These are phyloP conservation scores for Paspalum vaginatum DNA, from an alignment of 176 grass and related monocot species.

Conservation along the genomic window DNA sequence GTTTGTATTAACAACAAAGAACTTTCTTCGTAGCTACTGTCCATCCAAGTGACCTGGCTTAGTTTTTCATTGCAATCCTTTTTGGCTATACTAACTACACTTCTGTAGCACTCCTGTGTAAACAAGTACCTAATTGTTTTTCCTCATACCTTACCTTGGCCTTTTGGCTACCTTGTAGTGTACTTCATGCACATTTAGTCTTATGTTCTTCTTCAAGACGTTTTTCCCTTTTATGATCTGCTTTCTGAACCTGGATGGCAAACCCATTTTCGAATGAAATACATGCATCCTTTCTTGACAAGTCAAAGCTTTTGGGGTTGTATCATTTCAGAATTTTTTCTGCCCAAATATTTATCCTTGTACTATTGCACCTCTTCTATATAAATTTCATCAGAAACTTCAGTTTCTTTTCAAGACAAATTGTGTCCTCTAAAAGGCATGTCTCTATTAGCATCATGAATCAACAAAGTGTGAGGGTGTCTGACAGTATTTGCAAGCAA, in stretches of 20 bases:
- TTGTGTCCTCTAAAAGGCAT: background rate
- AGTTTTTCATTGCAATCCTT: background rate
- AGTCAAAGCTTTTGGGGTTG: background rate
- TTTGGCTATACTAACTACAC: slow-evolving; percentile 20
- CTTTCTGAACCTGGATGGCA: background rate
- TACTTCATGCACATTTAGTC: background rate
- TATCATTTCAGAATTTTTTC: background rate
- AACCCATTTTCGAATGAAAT: background rate
- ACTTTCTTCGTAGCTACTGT: background rate
- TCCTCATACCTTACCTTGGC: background rate
- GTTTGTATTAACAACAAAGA: slow-evolving; percentile 43
- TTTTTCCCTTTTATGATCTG: background rate
- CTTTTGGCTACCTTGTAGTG: background rate
- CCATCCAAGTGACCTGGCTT: background rate
- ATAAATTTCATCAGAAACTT: slow-evolving; percentile 3
- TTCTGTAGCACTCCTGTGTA: background rate
- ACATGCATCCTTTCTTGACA: background rate
- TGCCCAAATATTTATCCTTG: background rate
- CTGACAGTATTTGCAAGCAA: slow-evolving; percentile 6
- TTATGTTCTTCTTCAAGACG: background rate
- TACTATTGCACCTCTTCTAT: background rate
- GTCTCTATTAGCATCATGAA: background rate
- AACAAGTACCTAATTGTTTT: background rate
- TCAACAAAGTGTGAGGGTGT: background rate
- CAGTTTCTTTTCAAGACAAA: background rate